Conservation (phyloP, 495 filamentous ascomycete genomes). For the Friedmanniomyces endolithicus region DNA sequence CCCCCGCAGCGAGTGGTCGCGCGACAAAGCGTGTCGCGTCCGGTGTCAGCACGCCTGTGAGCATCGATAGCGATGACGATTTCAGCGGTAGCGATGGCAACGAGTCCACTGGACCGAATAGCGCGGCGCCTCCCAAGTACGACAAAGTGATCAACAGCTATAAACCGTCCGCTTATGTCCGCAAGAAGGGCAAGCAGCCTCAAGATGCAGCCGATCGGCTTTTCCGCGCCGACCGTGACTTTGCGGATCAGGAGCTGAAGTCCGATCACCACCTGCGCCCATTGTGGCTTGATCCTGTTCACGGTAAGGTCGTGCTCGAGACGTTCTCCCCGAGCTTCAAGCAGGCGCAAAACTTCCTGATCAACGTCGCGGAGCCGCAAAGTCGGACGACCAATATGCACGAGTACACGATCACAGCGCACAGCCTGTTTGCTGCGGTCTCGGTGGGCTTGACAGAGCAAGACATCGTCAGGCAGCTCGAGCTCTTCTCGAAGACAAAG, state of each 20-base stretch:
- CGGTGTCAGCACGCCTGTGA: slow-evolving; percentile 22
- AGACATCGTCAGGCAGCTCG: slow-evolving; percentile 81
- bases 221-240: slow-evolving; percentile 57
- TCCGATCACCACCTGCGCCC: slow-evolving; percentile 78
- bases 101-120: slow-evolving; percentile 11
- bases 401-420: slow-evolving; percentile 81
- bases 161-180: slow-evolving; percentile 16
- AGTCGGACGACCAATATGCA: slow-evolving; percentile 80
- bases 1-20: slow-evolving; percentile 11
- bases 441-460: slow-evolving; percentile 75
- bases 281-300: slow-evolving; percentile 78
- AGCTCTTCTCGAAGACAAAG: slow-evolving; percentile 74
- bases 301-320: slow-evolving; percentile 84
- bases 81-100: slow-evolving; percentile 12
- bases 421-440: slow-evolving; percentile 89
- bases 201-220: slow-evolving; percentile 35
- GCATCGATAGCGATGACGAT: slow-evolving; percentile 18
- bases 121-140: slow-evolving; percentile 12
- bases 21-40: slow-evolving; percentile 22
- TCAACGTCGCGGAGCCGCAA: slow-evolving; percentile 85
- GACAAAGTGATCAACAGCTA: slow-evolving; percentile 17
- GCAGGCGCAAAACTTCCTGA: slow-evolving; percentile 86
- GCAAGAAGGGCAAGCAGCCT: neutral
- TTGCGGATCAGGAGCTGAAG: slow-evolving; percentile 69
- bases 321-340: slow-evolving; percentile 77